Percentiles rank a stretch among this genome's conserved stretches.
These are phyloP conservation scores for Pleurotus platypus DNA, from an alignment of 768 basidiomycete genomes.

Conservation along the genomic window DNA sequence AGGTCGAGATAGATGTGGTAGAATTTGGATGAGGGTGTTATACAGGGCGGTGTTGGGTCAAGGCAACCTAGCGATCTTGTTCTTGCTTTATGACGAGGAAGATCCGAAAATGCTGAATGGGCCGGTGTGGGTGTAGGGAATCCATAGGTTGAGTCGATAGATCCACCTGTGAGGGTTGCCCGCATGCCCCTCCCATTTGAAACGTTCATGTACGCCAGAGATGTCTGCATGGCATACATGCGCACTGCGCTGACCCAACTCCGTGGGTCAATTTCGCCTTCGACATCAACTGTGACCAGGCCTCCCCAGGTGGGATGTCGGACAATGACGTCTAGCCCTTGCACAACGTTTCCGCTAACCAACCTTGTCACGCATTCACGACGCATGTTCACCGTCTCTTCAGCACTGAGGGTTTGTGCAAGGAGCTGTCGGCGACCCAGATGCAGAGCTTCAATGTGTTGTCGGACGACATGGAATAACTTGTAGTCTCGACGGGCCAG, in stretches of 20 bases:
- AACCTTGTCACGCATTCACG: slow-evolving; percentile 85
- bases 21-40: slow-evolving; percentile 60
- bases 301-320: slow-evolving; percentile 90
- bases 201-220: slow-evolving; percentile 73
- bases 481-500: slow-evolving; percentile 86
- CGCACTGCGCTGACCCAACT: slow-evolving; percentile 88
- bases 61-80: slow-evolving; percentile 35
- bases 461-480: slow-evolving; percentile 80
- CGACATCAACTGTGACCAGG: slow-evolving; percentile 86
- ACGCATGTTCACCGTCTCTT: slow-evolving; percentile 80
- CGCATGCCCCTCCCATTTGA: slow-evolving; percentile 27
- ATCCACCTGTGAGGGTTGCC: slow-evolving; percentile 36
- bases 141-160: slow-evolving; percentile 43
- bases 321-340: slow-evolving; percentile 94
- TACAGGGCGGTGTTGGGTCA: slow-evolving; percentile 21
- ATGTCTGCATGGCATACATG: slow-evolving; percentile 89
- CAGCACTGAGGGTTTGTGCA: slow-evolving; percentile 79
- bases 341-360: slow-evolving; percentile 86
- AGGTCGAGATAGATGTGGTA: slow-evolving; percentile 90
- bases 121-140: slow-evolving; percentile 56
- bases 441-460: slow-evolving; percentile 89
- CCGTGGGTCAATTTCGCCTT: slow-evolving; percentile 73
- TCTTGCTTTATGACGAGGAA: slow-evolving; percentile 32
- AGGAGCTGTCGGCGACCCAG: slow-evolving; percentile 89
- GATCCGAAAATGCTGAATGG: slow-evolving; percentile 71